These are phyloP conservation scores for Rubroshorea leprosula DNA, from an alignment of 345 rosid species.

Conservation along the genomic window DNA sequence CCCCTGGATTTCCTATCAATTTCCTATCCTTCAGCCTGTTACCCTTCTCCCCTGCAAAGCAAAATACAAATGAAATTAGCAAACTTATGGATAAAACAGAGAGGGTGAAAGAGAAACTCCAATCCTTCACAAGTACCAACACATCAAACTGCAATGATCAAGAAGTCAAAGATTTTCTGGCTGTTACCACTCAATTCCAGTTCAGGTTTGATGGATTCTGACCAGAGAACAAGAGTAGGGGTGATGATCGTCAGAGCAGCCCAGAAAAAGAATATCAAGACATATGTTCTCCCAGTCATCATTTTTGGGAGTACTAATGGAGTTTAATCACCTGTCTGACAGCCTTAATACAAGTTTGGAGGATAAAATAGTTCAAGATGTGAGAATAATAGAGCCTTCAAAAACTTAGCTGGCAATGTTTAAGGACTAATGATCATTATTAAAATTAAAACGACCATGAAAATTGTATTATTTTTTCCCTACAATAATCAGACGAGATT, in stretches of 20 bases:
- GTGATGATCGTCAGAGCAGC: slow-evolving; percentile 79
- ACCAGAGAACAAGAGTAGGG: slow-evolving; percentile 72
- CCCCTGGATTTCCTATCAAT: slow-evolving; percentile 34
- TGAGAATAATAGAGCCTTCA: too few relatives aligned
- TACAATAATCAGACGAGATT: background rate
- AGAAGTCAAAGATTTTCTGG: background rate
- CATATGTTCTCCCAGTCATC: slow-evolving; percentile 69
- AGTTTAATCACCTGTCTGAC: background rate
- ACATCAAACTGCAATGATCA: too few relatives aligned
- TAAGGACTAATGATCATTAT: background rate
- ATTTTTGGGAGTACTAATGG: background rate
- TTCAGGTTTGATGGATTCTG: slow-evolving; percentile 51
- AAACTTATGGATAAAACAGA: background rate
- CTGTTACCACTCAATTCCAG: slow-evolving; percentile 32
- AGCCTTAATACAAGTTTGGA: too few relatives aligned
- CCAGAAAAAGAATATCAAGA: slow-evolving; percentile 90
- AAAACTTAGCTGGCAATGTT: too few relatives aligned
- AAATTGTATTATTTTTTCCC: too few relatives aligned
- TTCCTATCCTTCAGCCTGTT: slow-evolving; percentile 37
- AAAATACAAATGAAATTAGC: too few relatives aligned
- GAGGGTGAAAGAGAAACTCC: too few relatives aligned
- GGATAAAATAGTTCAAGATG: too few relatives aligned
- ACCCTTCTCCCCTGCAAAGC: slow-evolving; percentile 21
- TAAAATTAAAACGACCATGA: background rate
- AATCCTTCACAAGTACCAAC: too few relatives aligned